A percentile compares a stretch with the other conserved stretches of the same genome.
phyloP scores from a whole-genome alignment of 148 eudicot genomes.

The Polygonum maritimum region DNA sequence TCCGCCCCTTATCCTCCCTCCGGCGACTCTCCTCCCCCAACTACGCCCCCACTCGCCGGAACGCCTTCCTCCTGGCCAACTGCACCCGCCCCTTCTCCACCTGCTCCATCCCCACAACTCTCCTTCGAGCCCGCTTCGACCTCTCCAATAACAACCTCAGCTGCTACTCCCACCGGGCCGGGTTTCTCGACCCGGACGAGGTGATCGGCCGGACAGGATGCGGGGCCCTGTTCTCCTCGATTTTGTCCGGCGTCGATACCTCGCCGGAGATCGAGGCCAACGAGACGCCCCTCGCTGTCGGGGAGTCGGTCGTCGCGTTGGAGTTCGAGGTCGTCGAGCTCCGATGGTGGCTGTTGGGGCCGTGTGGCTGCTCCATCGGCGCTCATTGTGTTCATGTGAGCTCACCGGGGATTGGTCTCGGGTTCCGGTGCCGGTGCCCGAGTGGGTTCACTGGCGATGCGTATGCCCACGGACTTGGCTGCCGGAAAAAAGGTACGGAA shows the following conservation, averaged over 20 bases:
- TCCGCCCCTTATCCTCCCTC: neutral
- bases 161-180: neutral
- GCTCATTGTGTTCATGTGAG: neutral
- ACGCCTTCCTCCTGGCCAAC: neutral
- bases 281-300: neutral
- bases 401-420: neutral
- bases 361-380: neutral
- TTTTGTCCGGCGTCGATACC: neutral
- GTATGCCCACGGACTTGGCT: neutral
- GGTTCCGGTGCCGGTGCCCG: neutral
- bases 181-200: neutral
- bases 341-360: constrained; percentile 3
- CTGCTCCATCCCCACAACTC: neutral
- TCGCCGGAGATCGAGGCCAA: neutral
- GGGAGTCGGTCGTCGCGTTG: neutral
- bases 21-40: neutral
- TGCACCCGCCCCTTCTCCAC: neutral
- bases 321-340: constrained; percentile 2
- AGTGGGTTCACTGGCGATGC: neutral
- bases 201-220: neutral
- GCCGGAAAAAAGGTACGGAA: neutral
- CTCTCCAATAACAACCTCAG: neutral
- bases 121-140: neutral
- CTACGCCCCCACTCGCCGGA: neutral
- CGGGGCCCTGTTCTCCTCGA: neutral